Conservation (phyloP, 2,329 filamentous ascomycete genomes). For the Ploettnerulaceae sp. region DNA sequence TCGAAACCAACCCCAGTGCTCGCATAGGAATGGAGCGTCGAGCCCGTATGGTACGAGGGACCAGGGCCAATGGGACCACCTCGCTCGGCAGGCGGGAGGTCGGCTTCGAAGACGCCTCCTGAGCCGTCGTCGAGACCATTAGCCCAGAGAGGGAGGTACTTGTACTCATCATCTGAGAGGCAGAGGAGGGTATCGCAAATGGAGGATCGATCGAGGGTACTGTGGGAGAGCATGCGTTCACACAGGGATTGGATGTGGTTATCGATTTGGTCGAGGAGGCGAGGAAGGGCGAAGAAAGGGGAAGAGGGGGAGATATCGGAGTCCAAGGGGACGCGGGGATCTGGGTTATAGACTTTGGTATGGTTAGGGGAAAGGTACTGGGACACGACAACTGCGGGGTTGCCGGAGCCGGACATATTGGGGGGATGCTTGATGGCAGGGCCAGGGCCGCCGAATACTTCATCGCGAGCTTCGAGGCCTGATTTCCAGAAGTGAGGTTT, state of each 20-base stretch:
- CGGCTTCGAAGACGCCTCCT: constrained; percentile 43
- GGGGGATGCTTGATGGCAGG: neutral
- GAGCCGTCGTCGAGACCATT: constrained; percentile 50
- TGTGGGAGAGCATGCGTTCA: constrained; percentile 5
- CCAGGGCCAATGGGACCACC: constrained; percentile 35
- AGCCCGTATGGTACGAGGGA: constrained; percentile 32
- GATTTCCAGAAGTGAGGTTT: constrained; percentile 2
- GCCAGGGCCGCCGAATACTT: neutral
- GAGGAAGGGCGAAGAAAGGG: constrained; percentile 12
- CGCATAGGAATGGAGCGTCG: constrained; percentile 22
- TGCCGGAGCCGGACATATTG: neutral
- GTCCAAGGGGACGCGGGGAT: neutral
- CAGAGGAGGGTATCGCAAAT: constrained; percentile 44
- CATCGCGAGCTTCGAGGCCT: neutral
- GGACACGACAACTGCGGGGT: too few species aligned
- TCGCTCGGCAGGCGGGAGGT: constrained; percentile 32
- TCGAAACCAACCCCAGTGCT: constrained; percentile 12
- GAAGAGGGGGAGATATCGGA: neutral
- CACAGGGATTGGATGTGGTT: constrained; percentile 1
- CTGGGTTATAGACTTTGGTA: neutral
- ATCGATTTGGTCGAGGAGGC: constrained; percentile 13
- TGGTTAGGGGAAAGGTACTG: neutral
- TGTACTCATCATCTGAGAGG: constrained; percentile 52
- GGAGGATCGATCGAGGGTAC: constrained; percentile 2
- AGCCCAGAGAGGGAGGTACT: constrained; percentile 62